Evolutionary conservation across 495 filamentous ascomycete genomes (phyloP), one percentile per base, ranked within the genome.

Genomic region (Xylaria flabelliformis): DNA sequence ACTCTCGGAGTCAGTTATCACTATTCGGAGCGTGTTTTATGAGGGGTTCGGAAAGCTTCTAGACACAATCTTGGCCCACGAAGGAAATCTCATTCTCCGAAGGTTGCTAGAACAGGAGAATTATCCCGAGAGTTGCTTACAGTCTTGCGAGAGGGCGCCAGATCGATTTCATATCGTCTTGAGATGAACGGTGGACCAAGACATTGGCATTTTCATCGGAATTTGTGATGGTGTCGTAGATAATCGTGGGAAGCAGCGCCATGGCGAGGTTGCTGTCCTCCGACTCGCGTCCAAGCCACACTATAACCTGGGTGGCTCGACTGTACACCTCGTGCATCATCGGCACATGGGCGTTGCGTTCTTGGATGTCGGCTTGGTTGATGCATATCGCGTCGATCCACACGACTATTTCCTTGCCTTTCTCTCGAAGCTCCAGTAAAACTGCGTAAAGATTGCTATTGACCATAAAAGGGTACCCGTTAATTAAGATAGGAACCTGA

Each of bases 311-410:
- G 26, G 53, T 26, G 53, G 53, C 53, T 29, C 53, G 53, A 56
- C 26, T 56, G 26, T 56, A 56, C 12, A 56, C 53, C 26, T 56
- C 53, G 53, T 56, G 53, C 53, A 56, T 56, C 53, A 56, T 56
- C 4, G 53, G 53, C 26, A 56, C 53, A 8, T 56, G 53, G 53
- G 53, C 53, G 26, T 56, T 56, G 26, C 53, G 53, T 17, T 56
- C 53, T 17, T 56, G 12, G 26, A 56, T 56, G 53, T 56, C 53
- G 26, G 12, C 26, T 56, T 56, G 53, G 53, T 56, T 56, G 53
- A 56, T 56, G 26, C 53, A 56, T 56, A 56, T 56, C 15, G 53
- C 53, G 53, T 56, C 53, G 53, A 56, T 32, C 53, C 53, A 56
- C 12, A 56, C 13, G 24, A 56, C 53, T 32, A 32, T 17, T 17